Evolutionary conservation across 2,329 filamentous ascomycete genomes (phyloP), one percentile per base, ranked within the genome.

Genomic region (Colletotrichum tamarilloi): DNA sequence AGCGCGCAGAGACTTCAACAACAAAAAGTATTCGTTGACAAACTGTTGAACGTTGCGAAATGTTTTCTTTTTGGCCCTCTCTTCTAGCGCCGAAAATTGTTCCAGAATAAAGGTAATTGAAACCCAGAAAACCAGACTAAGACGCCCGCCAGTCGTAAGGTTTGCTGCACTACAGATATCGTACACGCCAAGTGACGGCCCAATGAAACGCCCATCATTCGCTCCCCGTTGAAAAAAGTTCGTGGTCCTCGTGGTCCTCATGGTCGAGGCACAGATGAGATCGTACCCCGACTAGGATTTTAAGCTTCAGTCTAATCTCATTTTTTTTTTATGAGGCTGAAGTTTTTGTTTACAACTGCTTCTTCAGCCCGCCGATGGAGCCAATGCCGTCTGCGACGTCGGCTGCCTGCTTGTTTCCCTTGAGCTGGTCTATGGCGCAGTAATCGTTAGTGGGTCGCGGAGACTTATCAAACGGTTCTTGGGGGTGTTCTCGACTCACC

Each of bases 321-420:
- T 42, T 19, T 42, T 19, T 16, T 42, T 42, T 22, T 30, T 35
- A 2, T 26, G 52, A 38, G 26, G 14, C 58, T 22, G 53, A 28
- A 24, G 42, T 19, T 42, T 42, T 46, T 53, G 19, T 14, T 60
- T 56, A 72, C 26, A 78, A 67, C 63, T 77, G 73, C 76, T 81
- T 81, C 77, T 81, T 81, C 67, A 81, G 69, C 6, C 77, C 76
- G n/a, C 79, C 78, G 46, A 81, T 58, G 19, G 75, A 74, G 22
- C 79, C 79, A 24, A 80, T 32, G 22, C 79, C 78, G 59, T 78
- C 76, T 76, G 77, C 75, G 32, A 83, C 76, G 5, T 81, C 78
- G 3, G 75, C 72, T 35, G 82, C 82, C 62, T 83, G 80, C 74
- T 83, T 69, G 67, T 81, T 82, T 16, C 82, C 82, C 66, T 80